Conservation (phyloP, 352 stramenopile genomes). For the Globisporangium acanthophoron region DNA sequence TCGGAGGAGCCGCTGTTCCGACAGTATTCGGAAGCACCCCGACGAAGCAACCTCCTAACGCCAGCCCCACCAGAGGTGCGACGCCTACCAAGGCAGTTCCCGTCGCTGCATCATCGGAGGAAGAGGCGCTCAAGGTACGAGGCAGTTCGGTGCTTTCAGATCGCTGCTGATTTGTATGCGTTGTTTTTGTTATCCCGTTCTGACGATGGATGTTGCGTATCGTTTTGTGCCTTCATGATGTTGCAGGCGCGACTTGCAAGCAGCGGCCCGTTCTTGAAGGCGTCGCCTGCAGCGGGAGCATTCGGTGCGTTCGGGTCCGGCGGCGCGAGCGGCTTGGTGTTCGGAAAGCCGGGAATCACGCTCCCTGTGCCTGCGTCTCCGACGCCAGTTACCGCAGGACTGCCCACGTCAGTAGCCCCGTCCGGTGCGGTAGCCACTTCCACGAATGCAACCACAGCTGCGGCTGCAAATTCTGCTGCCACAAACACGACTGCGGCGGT, state of each 20-base stretch:
- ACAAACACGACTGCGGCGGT: neutral
- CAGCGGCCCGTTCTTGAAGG: constrained; percentile 27
- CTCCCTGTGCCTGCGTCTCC: constrained; percentile 53
- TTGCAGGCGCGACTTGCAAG: constrained; percentile 9
- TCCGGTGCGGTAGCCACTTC: neutral
- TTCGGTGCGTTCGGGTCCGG: constrained; percentile 50
- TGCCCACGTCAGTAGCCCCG: neutral
- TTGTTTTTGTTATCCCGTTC: neutral
- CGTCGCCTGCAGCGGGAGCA: constrained; percentile 17
- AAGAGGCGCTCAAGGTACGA: constrained; percentile 8
- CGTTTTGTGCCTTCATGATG: constrained; percentile 2
- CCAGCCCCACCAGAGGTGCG: neutral
- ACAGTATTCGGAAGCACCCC: constrained; percentile 8
- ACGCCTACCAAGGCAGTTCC: constrained; percentile 4
- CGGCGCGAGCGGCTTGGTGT: constrained; percentile 51
- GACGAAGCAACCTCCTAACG: neutral
- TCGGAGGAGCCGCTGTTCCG: neutral
- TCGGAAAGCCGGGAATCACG: constrained; percentile 71
- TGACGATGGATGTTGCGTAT: neutral
- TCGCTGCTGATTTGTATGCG: neutral
- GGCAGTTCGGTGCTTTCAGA: neutral
- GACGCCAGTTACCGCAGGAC: neutral
- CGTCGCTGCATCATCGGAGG: neutral
- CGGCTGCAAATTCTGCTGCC: neutral
- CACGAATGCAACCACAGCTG: neutral